Evolutionary conservation across 768 basidiomycete genomes (phyloP).

Genomic region (Cystobasidium ongulense): DNA sequence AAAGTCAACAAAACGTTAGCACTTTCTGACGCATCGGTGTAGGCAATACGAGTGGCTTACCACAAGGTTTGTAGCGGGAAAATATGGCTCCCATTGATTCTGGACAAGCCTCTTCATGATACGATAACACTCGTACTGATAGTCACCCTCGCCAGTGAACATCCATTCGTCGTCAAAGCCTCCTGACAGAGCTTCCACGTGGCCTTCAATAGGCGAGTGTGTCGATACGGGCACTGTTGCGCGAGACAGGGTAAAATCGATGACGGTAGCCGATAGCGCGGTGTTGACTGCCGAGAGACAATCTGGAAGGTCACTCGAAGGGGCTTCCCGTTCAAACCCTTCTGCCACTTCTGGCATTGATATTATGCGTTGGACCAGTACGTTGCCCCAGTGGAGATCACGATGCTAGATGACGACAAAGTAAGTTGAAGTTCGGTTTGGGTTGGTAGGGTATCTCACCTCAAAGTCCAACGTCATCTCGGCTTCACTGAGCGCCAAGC

Average conservation of each 20-base stretch:
- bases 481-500: slow-evolving; percentile 64
- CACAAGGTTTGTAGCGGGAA: slow-evolving; percentile 81
- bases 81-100: slow-evolving; percentile 64
- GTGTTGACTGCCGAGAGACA: slow-evolving; percentile 42
- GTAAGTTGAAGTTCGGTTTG: slow-evolving; percentile 20
- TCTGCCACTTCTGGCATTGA: neutral
- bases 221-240: slow-evolving; percentile 46
- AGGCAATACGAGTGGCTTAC: slow-evolving; percentile 49
- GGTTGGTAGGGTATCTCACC: slow-evolving; percentile 51
- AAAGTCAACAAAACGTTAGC: neutral
- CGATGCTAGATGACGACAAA: slow-evolving; percentile 60
- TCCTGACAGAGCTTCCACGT: slow-evolving; percentile 65
- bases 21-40: neutral
- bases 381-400: slow-evolving; percentile 97
- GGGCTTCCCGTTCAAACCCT: neutral
- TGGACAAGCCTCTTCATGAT: slow-evolving; percentile 64
- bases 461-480: slow-evolving; percentile 78
- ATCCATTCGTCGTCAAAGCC: slow-evolving; percentile 60
- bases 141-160: slow-evolving; percentile 88
- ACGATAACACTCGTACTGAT: slow-evolving; percentile 91
- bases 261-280: slow-evolving; percentile 72
- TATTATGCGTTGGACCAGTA: slow-evolving; percentile 58
- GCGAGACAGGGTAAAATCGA: slow-evolving; percentile 87
- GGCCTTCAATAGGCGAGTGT: neutral
- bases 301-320: neutral